Evolutionary conservation across 208 protist genomes (phyloP).

Genomic region (Kentomonas sorsogonicus): DNA sequence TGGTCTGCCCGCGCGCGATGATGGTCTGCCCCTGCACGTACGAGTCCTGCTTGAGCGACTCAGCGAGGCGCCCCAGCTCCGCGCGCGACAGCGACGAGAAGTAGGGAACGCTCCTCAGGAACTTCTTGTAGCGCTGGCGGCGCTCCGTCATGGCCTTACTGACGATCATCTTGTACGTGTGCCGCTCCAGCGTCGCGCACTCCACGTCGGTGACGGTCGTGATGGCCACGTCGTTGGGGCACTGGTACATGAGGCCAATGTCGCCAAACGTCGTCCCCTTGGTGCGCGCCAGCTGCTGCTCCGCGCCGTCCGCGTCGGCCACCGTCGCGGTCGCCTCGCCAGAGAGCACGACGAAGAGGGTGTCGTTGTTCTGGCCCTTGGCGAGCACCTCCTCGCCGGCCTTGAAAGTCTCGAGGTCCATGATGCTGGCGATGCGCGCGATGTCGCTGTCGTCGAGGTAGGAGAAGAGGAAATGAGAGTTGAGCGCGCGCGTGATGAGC

Average conservation of each 20-base stretch:
- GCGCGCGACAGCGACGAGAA: slow-evolving; percentile 23
- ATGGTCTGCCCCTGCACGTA: slow-evolving; percentile 47
- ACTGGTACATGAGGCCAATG: slow-evolving; percentile 54
- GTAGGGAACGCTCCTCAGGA: slow-evolving; percentile 40
- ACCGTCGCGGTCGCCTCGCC: slow-evolving; percentile 11
- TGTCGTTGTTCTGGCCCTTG: slow-evolving; percentile 37
- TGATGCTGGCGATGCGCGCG: slow-evolving; percentile 45
- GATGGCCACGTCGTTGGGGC: slow-evolving; percentile 25
- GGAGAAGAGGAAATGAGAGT: slow-evolving; percentile 71
- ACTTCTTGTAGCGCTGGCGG: slow-evolving; percentile 39
- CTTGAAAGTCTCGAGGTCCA: slow-evolving; percentile 26
- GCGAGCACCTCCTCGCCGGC: slow-evolving; percentile 17
- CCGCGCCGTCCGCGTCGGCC: background rate
- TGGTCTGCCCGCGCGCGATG: slow-evolving; percentile 43
- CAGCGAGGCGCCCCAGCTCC: slow-evolving; percentile 41
- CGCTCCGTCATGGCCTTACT: slow-evolving; percentile 52
- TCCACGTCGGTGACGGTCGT: slow-evolving; percentile 23
- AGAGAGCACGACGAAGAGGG: slow-evolving; percentile 57
- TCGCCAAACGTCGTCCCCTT: slow-evolving; percentile 46
- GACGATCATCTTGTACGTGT: slow-evolving; percentile 65
- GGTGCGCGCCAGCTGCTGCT: background rate
- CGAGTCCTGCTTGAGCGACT: slow-evolving; percentile 45
- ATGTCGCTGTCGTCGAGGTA: slow-evolving; percentile 61
- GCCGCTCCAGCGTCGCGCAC: slow-evolving; percentile 58
- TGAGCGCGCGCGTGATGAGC: slow-evolving; percentile 47